Percentiles rank a stretch among this genome's conserved stretches.
Evolutionary conservation across 805 yeast species (phyloP).

Genomic region (Candida suzukii): DNA sequence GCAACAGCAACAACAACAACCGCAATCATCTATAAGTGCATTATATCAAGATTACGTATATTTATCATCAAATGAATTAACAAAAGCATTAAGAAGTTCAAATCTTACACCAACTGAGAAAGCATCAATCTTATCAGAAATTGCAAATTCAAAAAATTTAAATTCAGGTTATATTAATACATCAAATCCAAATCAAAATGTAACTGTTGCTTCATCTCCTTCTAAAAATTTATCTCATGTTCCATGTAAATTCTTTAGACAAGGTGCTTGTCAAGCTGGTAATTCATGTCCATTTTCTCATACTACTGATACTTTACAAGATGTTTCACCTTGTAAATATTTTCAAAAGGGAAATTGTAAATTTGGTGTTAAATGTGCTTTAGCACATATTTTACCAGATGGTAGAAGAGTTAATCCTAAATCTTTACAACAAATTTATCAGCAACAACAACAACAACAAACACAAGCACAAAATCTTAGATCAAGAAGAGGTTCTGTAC

Average conservation of each 20-base stretch:
- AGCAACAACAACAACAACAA: constrained; percentile 12
- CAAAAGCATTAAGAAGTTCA: constrained; percentile 13
- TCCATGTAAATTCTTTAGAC: constrained; percentile 89
- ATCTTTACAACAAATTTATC: constrained; percentile 25
- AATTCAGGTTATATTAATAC: neutral
- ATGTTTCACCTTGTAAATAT: constrained; percentile 71
- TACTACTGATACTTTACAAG: constrained; percentile 48
- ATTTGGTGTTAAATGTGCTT: constrained; percentile 90
- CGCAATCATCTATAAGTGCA: neutral
- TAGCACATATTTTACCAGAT: constrained; percentile 85
- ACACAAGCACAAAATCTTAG: neutral
- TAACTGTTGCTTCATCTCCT: constrained; percentile 8
- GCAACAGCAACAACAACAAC: neutral
- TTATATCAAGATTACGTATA: neutral
- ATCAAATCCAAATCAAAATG: constrained; percentile 6
- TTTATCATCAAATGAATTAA: constrained; percentile 6
- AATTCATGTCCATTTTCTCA: constrained; percentile 88
- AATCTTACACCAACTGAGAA: constrained; percentile 14
- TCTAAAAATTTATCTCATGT: constrained; percentile 74
- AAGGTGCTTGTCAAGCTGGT: constrained; percentile 96
- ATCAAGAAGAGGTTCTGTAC: neutral
- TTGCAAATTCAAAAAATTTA: neutral
- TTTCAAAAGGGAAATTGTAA: constrained; percentile 96
- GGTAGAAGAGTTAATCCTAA: constrained; percentile 71
- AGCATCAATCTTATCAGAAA: neutral